Evolutionary conservation across 225 moss, liverwort and hornwort species (phyloP).

Genomic region (Sphagnum contortum): DNA sequence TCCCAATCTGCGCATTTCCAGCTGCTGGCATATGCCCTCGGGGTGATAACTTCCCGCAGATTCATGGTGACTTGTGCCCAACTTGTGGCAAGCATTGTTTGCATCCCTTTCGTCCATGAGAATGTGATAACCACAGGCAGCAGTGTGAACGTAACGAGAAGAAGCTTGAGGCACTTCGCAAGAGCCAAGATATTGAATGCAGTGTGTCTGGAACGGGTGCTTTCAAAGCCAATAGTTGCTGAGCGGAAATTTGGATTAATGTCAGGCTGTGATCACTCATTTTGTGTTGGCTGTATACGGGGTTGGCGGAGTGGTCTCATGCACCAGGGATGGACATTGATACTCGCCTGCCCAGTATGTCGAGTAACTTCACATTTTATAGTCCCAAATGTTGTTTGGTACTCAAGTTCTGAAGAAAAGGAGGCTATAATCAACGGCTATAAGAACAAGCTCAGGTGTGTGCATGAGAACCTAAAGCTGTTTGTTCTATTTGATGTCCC

Average conservation of each 20-base stretch:
- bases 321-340: slow-evolving; percentile 86
- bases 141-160: slow-evolving; percentile 82
- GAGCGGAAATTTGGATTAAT: slow-evolving; percentile 95
- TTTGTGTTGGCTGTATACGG: slow-evolving; percentile 89
- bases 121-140: slow-evolving; percentile 67
- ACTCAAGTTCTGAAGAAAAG: slow-evolving; percentile 66
- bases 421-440: slow-evolving; percentile 75
- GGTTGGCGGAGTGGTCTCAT: slow-evolving; percentile 83
- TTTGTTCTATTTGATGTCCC: not conserved
- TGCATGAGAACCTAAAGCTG: not conserved
- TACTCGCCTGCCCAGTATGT: slow-evolving; percentile 86
- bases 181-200: slow-evolving; percentile 90
- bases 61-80: slow-evolving; percentile 76
- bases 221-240: slow-evolving; percentile 61
- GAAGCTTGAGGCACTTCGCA: slow-evolving; percentile 68
- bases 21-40: slow-evolving; percentile 58
- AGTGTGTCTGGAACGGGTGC: slow-evolving; percentile 80
- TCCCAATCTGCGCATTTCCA: no score
- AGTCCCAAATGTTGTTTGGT: slow-evolving; percentile 91
- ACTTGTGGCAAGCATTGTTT: slow-evolving; percentile 85
- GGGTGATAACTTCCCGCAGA: slow-evolving; percentile 56
- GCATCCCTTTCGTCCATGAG: slow-evolving; percentile 62
- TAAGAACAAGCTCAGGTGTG: slow-evolving; percentile 79
- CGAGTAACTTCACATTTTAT: slow-evolving; percentile 80
- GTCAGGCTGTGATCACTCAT: slow-evolving; percentile 95